Percentiles rank a stretch among this genome's conserved stretches.
These are phyloP conservation scores for Floccularia luteovirens DNA, from an alignment of 768 basidiomycete species.

Conservation along the genomic window DNA sequence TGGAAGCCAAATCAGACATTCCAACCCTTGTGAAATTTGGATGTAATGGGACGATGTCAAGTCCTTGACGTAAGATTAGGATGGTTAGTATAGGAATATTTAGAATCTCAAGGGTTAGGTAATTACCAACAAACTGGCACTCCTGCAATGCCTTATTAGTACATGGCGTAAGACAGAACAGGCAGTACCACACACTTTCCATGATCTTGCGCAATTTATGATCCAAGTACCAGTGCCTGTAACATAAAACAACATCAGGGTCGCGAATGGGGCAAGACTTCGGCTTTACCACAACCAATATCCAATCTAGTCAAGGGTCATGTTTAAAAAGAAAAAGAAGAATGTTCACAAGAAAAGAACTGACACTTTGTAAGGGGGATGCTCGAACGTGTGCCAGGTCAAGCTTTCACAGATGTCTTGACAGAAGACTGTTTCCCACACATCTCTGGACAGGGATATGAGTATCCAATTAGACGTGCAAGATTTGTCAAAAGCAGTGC, in stretches of 20 bases:
- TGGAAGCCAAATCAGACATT: conserved; percentile 44
- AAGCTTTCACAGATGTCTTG: conserved; percentile 47
- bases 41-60: conserved; percentile 68
- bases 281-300: conserved; percentile 60
- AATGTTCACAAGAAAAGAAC: conserved; percentile 13
- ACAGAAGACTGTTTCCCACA: conserved; percentile 57
- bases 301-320: conserved; percentile 40
- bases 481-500: conserved; percentile 1
- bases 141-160: conserved; percentile 23
- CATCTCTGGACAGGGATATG: conserved; percentile 39
- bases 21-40: conserved; percentile 59
- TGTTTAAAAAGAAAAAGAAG: conserved; percentile 5
- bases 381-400: conserved; percentile 60
- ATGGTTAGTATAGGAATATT: no score
- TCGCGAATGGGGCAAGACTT: neutral
- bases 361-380: conserved; percentile 56
- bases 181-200: conserved; percentile 42
- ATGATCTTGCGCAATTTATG: conserved; percentile 51
- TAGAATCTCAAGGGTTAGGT: no score
- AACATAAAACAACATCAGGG: neutral
- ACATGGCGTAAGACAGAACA: conserved; percentile 6
- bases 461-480: conserved; percentile 2
- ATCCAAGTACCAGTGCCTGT: conserved; percentile 73
- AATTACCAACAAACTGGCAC: conserved; percentile 53
- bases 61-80: conserved; percentile 25